Evolutionary conservation across 2,329 filamentous ascomycete species (phyloP).

Genomic region (Ophiocordyceps camponoti-rufipedis): DNA sequence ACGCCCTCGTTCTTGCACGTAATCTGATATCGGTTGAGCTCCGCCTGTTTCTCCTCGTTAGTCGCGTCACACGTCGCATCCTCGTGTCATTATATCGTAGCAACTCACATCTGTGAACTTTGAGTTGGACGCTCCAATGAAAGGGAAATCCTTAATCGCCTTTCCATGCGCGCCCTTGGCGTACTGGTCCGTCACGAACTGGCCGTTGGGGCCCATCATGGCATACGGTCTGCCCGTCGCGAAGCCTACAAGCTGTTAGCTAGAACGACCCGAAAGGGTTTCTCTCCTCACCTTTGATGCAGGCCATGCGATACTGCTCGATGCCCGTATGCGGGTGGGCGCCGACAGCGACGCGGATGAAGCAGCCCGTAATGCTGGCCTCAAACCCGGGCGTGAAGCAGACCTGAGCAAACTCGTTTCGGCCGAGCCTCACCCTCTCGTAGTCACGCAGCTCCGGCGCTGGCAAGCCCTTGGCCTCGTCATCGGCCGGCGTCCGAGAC

Average conservation of each 20-base stretch:
- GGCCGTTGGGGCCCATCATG: slow-evolving; percentile 58
- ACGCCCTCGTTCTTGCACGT: slow-evolving; percentile 56
- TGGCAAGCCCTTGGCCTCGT: slow-evolving; percentile 48
- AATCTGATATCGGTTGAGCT: slow-evolving; percentile 67
- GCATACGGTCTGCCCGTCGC: slow-evolving; percentile 66
- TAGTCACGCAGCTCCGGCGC: slow-evolving; percentile 64
- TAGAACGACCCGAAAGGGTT: too few relatives aligned
- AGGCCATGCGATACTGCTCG: slow-evolving; percentile 71
- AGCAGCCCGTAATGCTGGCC: slow-evolving; percentile 64
- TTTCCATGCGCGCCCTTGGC: slow-evolving; percentile 68
- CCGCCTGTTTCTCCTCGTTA: slow-evolving; percentile 24
- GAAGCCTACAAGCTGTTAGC: slow-evolving; percentile 37
- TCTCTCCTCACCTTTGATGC: slow-evolving; percentile 53
- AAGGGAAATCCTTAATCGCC: slow-evolving; percentile 68
- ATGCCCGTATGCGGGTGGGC: slow-evolving; percentile 53
- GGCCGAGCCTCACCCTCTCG: slow-evolving; percentile 66
- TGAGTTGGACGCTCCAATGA: slow-evolving; percentile 76
- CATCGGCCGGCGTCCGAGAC: slow-evolving; percentile 32
- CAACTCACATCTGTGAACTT: slow-evolving; percentile 57
- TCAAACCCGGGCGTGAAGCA: slow-evolving; percentile 91
- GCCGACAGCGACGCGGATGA: slow-evolving; percentile 68
- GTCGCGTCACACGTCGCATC: neutral
- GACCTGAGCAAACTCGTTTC: slow-evolving; percentile 72
- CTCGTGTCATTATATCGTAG: too few relatives aligned
- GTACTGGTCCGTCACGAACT: slow-evolving; percentile 74